Percentiles rank a stretch among this genome's conserved stretches.
Conservation (phyloP, 129 eudicot genomes). For the Arctium lappa region DNA sequence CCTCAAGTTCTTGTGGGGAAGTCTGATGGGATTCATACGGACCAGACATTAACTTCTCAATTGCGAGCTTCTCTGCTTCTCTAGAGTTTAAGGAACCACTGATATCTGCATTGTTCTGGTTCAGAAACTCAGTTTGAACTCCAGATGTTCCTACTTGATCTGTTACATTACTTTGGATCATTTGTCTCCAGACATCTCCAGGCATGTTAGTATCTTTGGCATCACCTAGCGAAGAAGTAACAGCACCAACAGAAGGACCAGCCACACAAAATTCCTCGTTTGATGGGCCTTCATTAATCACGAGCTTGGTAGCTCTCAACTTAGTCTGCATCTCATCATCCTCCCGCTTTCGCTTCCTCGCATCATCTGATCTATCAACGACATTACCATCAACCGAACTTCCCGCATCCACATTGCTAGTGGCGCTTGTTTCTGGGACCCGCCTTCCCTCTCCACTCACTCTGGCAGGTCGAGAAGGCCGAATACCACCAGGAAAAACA, state of each 20-base stretch:
- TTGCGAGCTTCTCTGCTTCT: conserved; percentile 49
- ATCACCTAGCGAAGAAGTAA: conserved; percentile 12
- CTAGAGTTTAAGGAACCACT: conserved; percentile 24
- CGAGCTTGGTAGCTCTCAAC: conserved; percentile 15
- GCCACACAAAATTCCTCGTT: conserved; percentile 18
- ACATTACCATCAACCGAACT: conserved; percentile 24
- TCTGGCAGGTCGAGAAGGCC: conserved; percentile 55
- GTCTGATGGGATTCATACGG: conserved; percentile 39
- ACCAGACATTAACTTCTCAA: conserved; percentile 42
- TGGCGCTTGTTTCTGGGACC: conserved; percentile 35
- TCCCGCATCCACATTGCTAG: conserved; percentile 18
- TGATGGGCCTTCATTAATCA: conserved; percentile 13
- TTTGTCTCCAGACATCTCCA: conserved; percentile 17
- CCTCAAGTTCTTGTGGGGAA: conserved; percentile 40
- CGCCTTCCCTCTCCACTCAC: conserved; percentile 47
- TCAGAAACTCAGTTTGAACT: background rate
- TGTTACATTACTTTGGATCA: conserved; percentile 4
- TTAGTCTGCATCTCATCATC: conserved; percentile 31
- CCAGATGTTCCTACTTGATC: conserved; percentile 23
- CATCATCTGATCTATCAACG: conserved; percentile 14
- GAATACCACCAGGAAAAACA: conserved; percentile 92
- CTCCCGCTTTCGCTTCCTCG: conserved; percentile 47
- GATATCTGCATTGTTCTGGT: conserved; percentile 21
- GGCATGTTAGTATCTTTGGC: conserved; percentile 1
- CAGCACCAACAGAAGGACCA: conserved; percentile 16